These are phyloP conservation scores for Cladorrhinum sp. DNA, from an alignment of 2,329 filamentous ascomycete species.

Conservation along the genomic window DNA sequence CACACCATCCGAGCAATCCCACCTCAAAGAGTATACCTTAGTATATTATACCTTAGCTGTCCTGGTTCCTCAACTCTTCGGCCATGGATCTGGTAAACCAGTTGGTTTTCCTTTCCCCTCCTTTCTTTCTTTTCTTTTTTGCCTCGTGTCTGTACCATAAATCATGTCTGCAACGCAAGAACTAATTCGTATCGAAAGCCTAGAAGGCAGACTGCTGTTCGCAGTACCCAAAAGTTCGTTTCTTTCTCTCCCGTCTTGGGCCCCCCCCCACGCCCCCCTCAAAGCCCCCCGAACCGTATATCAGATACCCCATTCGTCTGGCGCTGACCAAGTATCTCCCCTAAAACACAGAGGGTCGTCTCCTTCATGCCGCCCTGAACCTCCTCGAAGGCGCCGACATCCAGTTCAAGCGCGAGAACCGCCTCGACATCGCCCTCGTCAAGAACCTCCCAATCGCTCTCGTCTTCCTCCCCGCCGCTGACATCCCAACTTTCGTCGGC, in stretches of 20 bases:
- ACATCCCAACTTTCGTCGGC: slow-evolving; percentile 96
- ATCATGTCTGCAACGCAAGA: slow-evolving; percentile 34
- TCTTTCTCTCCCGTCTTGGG: slow-evolving; percentile 11
- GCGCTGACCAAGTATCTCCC: slow-evolving; percentile 23
- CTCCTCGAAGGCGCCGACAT: slow-evolving; percentile 92
- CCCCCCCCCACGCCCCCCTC: not conserved
- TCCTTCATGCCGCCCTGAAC: slow-evolving; percentile 84
- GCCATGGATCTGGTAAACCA: slow-evolving; percentile 54
- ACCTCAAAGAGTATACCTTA: not conserved
- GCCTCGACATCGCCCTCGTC: slow-evolving; percentile 94
- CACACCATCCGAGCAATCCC: slow-evolving; percentile 19
- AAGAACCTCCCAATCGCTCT: slow-evolving; percentile 95
- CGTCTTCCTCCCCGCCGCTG: slow-evolving; percentile 92
- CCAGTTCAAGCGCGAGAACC: slow-evolving; percentile 90
- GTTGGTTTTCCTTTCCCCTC: slow-evolving; percentile 36
- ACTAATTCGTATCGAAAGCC: slow-evolving; percentile 48
- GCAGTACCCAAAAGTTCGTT: slow-evolving; percentile 95
- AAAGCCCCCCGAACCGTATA: not conserved
- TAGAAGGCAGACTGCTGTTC: slow-evolving; percentile 90
- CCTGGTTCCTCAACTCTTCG: slow-evolving; percentile 10
- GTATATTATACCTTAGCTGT: slow-evolving; percentile 6
- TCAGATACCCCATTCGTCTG: not conserved
- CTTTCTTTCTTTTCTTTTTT: slow-evolving; percentile 1
- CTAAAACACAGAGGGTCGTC: slow-evolving; percentile 70
- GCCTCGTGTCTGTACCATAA: not conserved